phyloP scores from a whole-genome alignment of 2,329 filamentous ascomycete species.

The Diplodia scrobiculata region DNA sequence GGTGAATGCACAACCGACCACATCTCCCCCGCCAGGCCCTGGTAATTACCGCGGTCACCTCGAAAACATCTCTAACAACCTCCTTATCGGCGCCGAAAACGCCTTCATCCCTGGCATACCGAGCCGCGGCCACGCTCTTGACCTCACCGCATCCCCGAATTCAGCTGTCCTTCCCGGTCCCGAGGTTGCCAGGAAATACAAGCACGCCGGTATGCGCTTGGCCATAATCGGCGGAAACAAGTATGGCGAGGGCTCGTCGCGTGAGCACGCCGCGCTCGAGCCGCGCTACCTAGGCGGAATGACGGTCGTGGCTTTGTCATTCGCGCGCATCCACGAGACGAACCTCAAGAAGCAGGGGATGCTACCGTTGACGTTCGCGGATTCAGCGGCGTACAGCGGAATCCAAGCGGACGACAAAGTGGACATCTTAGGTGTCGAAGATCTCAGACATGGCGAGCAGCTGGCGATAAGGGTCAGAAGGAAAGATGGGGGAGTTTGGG shows the following conservation, averaged over 20 bases:
- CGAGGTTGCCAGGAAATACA: slow-evolving; percentile 36
- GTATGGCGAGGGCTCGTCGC: slow-evolving; percentile 36
- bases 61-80: slow-evolving; percentile 46
- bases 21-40: slow-evolving; percentile 46
- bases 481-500: slow-evolving; percentile 37
- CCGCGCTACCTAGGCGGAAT: slow-evolving; percentile 36
- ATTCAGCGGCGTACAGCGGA: slow-evolving; percentile 33
- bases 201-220: slow-evolving; percentile 35
- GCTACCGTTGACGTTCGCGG: slow-evolving; percentile 36
- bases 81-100: slow-evolving; percentile 42
- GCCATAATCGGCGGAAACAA: slow-evolving; percentile 44
- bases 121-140: slow-evolving; percentile 37
- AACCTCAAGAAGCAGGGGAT: slow-evolving; percentile 41
- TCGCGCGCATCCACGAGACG: slow-evolving; percentile 39
- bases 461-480: slow-evolving; percentile 39
- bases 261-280: slow-evolving; percentile 39
- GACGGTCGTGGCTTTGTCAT: slow-evolving; percentile 36
- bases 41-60: slow-evolving; percentile 48
- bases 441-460: slow-evolving; percentile 37
- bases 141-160: slow-evolving; percentile 31
- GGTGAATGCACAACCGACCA: slow-evolving; percentile 49
- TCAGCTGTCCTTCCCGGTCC: slow-evolving; percentile 34
- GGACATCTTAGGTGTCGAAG: slow-evolving; percentile 33
- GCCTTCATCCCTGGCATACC: slow-evolving; percentile 36
- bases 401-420: slow-evolving; percentile 34